Evolutionary conservation across 2,329 filamentous ascomycete genomes (phyloP), one percentile per base, ranked within the genome.

Genomic region (Trichoderma sp.): DNA sequence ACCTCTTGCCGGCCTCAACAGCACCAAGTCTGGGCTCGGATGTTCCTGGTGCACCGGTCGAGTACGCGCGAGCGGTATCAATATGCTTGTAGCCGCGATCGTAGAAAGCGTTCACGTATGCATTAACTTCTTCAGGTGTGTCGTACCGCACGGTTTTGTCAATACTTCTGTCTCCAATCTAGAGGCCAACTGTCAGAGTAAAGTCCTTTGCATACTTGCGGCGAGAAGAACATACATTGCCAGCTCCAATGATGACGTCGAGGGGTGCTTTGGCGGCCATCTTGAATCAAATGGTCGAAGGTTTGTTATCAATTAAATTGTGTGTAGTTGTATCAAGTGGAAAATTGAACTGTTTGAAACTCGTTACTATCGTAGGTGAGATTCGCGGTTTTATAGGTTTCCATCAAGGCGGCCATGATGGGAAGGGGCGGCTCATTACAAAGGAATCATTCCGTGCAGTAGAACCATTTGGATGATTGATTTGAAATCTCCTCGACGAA

Each of bases 21-120:
- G 71, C 74, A 0, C 78, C 82, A 2, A 82, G 74, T 6, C 77
- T 76, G 3, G 74, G 74, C 74, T 83, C 82, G 0, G 76, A 78
- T 2, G 73, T 76, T 6, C 76, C 76, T 0, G 75, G 75, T 1
- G 77, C 77, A 0, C 72, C 53, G 3, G 70, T 63, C 2, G 70
- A 71, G 26, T 72, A 72, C n/a, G 7, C 1, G 3, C 71, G 64
- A 9, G 71, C 71, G 12, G 71, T 72, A n/a, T 72, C 71, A 7
- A 70, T 70, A 4, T 72, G 56, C 1, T 47, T 66, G 9, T 72
- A 72, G 7, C 71, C 71, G 18, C 71, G 65, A 3, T 56, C 28
- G 18, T 72, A 70, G n/a, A 72, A 72, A 12, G 65, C 18, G 14
- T 70, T 36, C 26, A 72, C n/a, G 28, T 65, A 71, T 1, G 32